Evolutionary conservation across 306 rosid species (phyloP).

Genomic region (Ochetophila trinervis): DNA sequence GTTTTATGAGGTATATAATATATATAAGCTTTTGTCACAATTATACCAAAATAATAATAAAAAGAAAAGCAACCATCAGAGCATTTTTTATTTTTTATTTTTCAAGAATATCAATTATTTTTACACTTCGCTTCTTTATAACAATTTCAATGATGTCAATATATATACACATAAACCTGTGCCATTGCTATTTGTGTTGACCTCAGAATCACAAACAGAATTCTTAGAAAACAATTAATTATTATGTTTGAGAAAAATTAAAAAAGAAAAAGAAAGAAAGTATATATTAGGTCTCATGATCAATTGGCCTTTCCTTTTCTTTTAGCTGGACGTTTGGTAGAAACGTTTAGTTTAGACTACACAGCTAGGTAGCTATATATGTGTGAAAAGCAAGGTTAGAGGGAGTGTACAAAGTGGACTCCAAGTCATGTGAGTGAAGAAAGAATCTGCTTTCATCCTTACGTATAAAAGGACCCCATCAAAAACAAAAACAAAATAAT

Average conservation of each 20-base stretch:
- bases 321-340: background rate
- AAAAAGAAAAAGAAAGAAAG: background rate
- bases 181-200: slow-evolving; percentile 14
- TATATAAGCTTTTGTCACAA: too few species aligned
- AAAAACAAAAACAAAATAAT: slow-evolving; percentile 33
- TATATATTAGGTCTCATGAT: too few species aligned
- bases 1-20: too few species aligned
- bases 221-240: too few species aligned
- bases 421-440: slow-evolving; percentile 47
- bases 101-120: too few species aligned
- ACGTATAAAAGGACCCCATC: slow-evolving; percentile 69
- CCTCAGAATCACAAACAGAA: background rate
- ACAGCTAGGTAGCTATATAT: slow-evolving; percentile 10
- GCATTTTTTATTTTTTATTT: too few species aligned
- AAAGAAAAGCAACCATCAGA: too few species aligned
- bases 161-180: too few species aligned
- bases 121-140: too few species aligned
- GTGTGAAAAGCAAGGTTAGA: slow-evolving; percentile 47
- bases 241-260: background rate
- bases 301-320: background rate
- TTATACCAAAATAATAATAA: too few species aligned
- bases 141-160: too few species aligned
- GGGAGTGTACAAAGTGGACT: slow-evolving; percentile 54
- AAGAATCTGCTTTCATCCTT: slow-evolving; percentile 39
- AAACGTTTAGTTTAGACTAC: background rate